Percentiles rank a stretch among this genome's conserved stretches.
These are phyloP conservation scores for Pichia norvegensis DNA, from an alignment of 1,139 yeast genomes.

Conservation along the genomic window DNA sequence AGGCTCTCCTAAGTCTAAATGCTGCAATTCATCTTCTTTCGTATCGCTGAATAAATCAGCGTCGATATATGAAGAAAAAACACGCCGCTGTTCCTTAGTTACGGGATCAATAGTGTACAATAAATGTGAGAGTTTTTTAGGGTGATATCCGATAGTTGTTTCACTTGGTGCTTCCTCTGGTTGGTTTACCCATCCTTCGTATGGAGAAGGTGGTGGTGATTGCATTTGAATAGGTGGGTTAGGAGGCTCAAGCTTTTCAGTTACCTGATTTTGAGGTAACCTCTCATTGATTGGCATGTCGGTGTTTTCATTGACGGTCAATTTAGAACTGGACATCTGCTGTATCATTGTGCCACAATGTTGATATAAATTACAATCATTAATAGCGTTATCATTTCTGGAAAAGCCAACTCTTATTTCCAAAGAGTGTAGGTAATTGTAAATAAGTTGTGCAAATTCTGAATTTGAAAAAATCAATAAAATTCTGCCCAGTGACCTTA, in stretches of 20 bases:
- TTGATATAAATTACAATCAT: conserved; percentile 2
- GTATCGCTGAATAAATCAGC: background rate
- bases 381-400: conserved; percentile 15
- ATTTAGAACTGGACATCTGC: background rate
- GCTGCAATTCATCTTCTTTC: background rate
- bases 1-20: conserved; percentile 9
- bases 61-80: conserved; percentile 10
- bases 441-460: conserved; percentile 16
- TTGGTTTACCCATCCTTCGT: conserved; percentile 24
- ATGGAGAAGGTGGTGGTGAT: conserved; percentile 30
- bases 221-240: conserved; percentile 24
- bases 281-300: conserved; percentile 5
- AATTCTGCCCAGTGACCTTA: conserved; percentile 25
- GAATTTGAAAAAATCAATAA: conserved; percentile 24
- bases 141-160: conserved; percentile 24
- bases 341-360: background rate
- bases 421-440: conserved; percentile 16
- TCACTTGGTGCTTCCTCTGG: conserved; percentile 28
- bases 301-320: background rate
- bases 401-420: conserved; percentile 20
- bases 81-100: conserved; percentile 2
- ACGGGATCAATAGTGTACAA: conserved; percentile 19
- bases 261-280: conserved; percentile 4
- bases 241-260: conserved; percentile 18
- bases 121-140: conserved; percentile 23